phyloP scores from a whole-genome alignment of 306 rosid genomes.

The Lupinus albus region DNA sequence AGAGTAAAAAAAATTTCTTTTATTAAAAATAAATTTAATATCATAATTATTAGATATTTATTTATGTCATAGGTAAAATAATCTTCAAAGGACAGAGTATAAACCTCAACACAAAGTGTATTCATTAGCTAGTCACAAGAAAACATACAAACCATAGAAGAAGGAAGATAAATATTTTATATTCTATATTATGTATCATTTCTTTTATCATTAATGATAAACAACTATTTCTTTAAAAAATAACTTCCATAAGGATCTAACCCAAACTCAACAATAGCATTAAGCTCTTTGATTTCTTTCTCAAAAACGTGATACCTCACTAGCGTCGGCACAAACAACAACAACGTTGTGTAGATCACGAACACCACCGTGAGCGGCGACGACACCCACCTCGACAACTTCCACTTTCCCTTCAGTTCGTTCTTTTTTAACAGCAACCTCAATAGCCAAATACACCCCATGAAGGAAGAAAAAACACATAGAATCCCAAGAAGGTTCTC shows the following conservation, averaged over 20 bases:
- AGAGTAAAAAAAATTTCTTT: too few species aligned
- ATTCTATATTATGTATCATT: too few species aligned
- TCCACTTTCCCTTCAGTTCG: background rate
- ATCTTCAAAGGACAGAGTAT: too few species aligned
- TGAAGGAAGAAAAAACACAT: conserved; percentile 41
- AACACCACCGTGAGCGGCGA: conserved; percentile 33
- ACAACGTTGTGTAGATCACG: conserved; percentile 20
- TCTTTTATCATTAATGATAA: too few species aligned
- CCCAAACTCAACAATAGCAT: background rate
- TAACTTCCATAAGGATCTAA: background rate
- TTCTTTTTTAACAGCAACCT: conserved; percentile 39
- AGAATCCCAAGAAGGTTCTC: conserved; percentile 50
- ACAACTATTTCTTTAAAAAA: too few species aligned
- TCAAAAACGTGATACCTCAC: conserved; percentile 37
- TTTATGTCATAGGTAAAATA: too few species aligned
- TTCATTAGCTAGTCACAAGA: too few species aligned
- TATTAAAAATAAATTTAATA: too few species aligned
- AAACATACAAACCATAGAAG: too few species aligned
- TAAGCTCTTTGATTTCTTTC: conserved; percentile 32
- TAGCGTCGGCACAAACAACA: conserved; percentile 43
- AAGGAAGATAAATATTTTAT: too few species aligned
- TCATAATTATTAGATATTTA: too few species aligned
- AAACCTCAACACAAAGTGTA: too few species aligned
- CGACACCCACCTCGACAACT: conserved; percentile 14
- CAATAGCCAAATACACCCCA: conserved; percentile 32